A percentile compares a stretch with the other conserved stretches of the same genome.
Conservation (phyloP, 1,284 basidiomycete genomes). For the Ceratobasidium sp. region DNA sequence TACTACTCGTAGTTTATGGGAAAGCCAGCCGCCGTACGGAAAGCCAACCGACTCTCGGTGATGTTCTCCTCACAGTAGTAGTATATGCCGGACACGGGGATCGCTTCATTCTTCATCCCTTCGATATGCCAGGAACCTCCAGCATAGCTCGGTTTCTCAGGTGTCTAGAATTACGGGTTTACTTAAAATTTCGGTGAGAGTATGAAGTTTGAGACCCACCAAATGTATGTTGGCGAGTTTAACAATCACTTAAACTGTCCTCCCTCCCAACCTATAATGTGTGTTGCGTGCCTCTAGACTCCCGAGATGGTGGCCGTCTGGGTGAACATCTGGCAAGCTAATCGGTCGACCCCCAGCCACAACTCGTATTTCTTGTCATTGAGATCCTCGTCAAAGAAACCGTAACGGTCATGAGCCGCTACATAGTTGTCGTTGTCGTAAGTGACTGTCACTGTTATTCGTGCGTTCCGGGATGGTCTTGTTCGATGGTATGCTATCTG, state of each 20-base stretch:
- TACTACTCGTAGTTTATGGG: too few species aligned
- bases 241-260: slow-evolving; percentile 56
- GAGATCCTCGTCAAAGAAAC: slow-evolving; percentile 5
- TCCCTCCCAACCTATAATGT: slow-evolving; percentile 43
- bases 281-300: slow-evolving; percentile 38
- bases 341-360: slow-evolving; percentile 31
- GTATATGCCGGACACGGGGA: slow-evolving; percentile 56
- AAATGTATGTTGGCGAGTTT: too few species aligned
- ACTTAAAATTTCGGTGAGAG: too few species aligned
- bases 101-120: slow-evolving; percentile 56
- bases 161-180: too few species aligned
- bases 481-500: too few species aligned
- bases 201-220: too few species aligned
- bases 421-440: not conserved
- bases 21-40: too few species aligned
- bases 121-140: too few species aligned
- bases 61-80: slow-evolving; percentile 43
- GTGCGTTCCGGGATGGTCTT: too few species aligned
- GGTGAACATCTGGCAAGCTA: slow-evolving; percentile 40
- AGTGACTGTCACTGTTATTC: too few species aligned
- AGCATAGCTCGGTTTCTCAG: too few species aligned
- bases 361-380: slow-evolving; percentile 29
- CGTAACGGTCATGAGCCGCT: not conserved
- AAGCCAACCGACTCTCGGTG: too few species aligned
- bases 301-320: slow-evolving; percentile 38